Percentiles rank a stretch among this genome's conserved stretches.
phyloP scores from a whole-genome alignment of 345 rosid genomes.

The Eucalyptus lansdowneana region DNA sequence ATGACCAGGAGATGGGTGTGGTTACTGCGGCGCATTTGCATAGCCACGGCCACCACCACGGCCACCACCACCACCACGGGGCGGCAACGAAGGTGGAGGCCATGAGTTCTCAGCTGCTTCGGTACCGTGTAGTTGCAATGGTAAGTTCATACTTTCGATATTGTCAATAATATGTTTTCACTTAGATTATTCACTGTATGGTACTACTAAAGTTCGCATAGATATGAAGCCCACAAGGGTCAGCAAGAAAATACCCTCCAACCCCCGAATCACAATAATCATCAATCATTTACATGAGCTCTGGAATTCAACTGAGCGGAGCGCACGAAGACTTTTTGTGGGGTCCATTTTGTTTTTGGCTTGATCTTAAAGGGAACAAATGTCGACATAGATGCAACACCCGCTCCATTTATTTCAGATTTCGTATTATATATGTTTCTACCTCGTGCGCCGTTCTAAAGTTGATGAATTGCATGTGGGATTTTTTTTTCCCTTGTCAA shows the following conservation, averaged over 20 bases:
- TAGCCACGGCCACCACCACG: background rate
- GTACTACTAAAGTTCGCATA: background rate
- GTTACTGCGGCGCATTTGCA: background rate
- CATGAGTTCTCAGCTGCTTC: background rate
- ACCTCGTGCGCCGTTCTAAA: background rate
- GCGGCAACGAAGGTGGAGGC: background rate
- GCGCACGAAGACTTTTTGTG: background rate
- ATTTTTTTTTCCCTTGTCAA: background rate
- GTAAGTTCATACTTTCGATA: background rate
- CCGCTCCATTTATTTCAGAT: background rate
- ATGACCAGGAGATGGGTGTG: background rate
- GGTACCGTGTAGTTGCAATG: background rate
- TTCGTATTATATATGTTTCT: background rate
- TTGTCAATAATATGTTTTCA: background rate
- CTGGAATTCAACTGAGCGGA: background rate
- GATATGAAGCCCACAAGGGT: background rate
- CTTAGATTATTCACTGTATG: background rate
- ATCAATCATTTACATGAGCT: background rate
- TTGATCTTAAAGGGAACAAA: background rate
- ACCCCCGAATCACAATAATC: background rate
- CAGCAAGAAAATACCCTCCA: background rate
- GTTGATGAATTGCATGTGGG: background rate
- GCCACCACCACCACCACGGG: background rate
- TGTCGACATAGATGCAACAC: background rate
- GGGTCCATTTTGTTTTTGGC: background rate